A percentile compares a stretch with the other conserved stretches of the same genome.
These are phyloP conservation scores for Hymenoscyphus linearis DNA, from an alignment of 2,329 filamentous ascomycete species.

Conservation along the genomic window DNA sequence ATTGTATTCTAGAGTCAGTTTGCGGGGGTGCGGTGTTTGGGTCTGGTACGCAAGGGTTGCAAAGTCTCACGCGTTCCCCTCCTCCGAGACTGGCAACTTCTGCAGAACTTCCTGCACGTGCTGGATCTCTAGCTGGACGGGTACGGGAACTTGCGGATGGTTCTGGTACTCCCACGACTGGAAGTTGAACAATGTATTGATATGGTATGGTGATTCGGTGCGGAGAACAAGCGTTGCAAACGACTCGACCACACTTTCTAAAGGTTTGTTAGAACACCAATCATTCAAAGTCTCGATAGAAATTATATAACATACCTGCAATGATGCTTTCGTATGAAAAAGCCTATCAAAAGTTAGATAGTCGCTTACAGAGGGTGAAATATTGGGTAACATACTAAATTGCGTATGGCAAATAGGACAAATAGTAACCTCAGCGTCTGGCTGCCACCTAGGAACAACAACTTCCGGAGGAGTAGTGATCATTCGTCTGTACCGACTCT, in stretches of 20 bases:
- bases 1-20: constrained; percentile 12
- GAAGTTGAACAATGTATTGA: constrained; percentile 84
- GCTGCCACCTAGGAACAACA: constrained; percentile 76
- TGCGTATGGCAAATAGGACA: constrained; percentile 79
- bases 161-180: constrained; percentile 31
- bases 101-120: constrained; percentile 17
- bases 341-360: constrained; percentile 32
- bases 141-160: constrained; percentile 35
- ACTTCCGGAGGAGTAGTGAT: constrained; percentile 30
- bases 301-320: constrained; percentile 59
- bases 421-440: constrained; percentile 72
- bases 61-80: constrained; percentile 63
- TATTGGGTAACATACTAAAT: constrained; percentile 49
- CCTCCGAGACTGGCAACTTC: constrained; percentile 44
- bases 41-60: constrained; percentile 69
- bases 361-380: neutral
- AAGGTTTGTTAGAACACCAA: constrained; percentile 4
- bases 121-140: constrained; percentile 15
- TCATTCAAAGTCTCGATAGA: neutral
- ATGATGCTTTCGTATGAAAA: constrained; percentile 87
- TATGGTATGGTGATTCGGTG: constrained; percentile 92
- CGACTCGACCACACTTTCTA: constrained; percentile 87
- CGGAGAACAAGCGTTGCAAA: constrained; percentile 84
- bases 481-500: constrained; percentile 1
- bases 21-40: constrained; percentile 54